Conservation (phyloP, 345 rosid species). For the Populus davidiana region DNA sequence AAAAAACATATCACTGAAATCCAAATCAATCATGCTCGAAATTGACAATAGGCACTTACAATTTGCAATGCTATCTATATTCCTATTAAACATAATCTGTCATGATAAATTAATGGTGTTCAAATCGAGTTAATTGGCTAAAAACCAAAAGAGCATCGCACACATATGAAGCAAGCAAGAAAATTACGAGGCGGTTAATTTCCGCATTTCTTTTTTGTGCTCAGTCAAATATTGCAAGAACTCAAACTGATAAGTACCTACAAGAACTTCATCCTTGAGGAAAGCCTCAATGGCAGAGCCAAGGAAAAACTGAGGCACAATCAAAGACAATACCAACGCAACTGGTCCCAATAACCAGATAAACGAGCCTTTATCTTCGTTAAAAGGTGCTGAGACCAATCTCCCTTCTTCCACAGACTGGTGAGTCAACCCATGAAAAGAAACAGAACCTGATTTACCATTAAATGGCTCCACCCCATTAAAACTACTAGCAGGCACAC, state of each 20-base stretch:
- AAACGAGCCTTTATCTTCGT: slow-evolving; percentile 59
- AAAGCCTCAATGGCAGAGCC: slow-evolving; percentile 48
- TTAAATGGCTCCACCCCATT: slow-evolving; percentile 56
- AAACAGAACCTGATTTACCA: slow-evolving; percentile 80
- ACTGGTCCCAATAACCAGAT: slow-evolving; percentile 76
- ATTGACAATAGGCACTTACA: no score
- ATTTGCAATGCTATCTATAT: no score
- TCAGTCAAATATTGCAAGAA: neutral
- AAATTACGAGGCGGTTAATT: no score
- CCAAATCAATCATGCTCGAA: no score
- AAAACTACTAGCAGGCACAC: slow-evolving; percentile 18
- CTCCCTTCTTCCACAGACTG: slow-evolving; percentile 72
- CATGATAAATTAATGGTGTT: no score
- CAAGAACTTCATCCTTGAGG: slow-evolving; percentile 49
- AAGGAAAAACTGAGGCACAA: slow-evolving; percentile 71
- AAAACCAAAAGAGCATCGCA: no score
- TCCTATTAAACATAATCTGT: no score
- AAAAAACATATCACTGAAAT: no score
- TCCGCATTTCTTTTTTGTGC: no score
- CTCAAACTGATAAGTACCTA: slow-evolving; percentile 27
- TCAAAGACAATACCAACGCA: slow-evolving; percentile 55
- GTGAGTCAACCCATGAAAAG: slow-evolving; percentile 68
- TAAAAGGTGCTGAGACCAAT: slow-evolving; percentile 63
- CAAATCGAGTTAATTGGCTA: no score
- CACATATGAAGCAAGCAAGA: no score